These are phyloP conservation scores for Leishmania braziliensis DNA, from an alignment of 208 protist species.

Conservation along the genomic window DNA sequence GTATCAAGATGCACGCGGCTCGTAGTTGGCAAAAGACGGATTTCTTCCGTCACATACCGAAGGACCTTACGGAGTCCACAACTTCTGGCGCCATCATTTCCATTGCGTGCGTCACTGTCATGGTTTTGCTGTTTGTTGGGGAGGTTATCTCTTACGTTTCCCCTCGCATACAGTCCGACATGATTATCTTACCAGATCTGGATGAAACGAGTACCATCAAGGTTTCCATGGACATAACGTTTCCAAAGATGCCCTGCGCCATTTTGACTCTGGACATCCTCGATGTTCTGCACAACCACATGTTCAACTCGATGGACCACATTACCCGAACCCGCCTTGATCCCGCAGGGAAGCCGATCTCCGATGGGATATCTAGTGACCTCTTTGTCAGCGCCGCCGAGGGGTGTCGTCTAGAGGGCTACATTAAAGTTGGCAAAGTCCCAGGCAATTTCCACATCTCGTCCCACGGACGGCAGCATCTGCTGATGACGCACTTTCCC, in stretches of 20 bases:
- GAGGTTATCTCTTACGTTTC: constrained; percentile 47
- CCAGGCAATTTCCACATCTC: constrained; percentile 66
- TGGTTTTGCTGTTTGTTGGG: constrained; percentile 47
- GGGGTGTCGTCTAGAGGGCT: constrained; percentile 42
- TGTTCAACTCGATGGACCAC: constrained; percentile 41
- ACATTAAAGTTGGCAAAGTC: constrained; percentile 50
- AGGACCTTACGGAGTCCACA: constrained; percentile 56
- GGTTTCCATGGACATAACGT: constrained; percentile 43
- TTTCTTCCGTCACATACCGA: constrained; percentile 53
- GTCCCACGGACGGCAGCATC: constrained; percentile 27
- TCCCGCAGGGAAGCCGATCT: constrained; percentile 19
- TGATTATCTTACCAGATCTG: constrained; percentile 37
- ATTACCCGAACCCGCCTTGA: constrained; percentile 34
- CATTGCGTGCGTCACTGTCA: constrained; percentile 41
- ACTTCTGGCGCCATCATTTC: constrained; percentile 55
- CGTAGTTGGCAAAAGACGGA: constrained; percentile 41
- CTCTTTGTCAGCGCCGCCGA: constrained; percentile 29
- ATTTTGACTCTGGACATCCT: constrained; percentile 47
- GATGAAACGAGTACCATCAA: constrained; percentile 33
- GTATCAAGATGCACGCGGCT: constrained; percentile 11
- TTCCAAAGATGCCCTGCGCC: constrained; percentile 46
- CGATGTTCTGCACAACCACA: constrained; percentile 51
- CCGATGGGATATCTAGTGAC: constrained; percentile 9
- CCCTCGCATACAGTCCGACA: constrained; percentile 45
- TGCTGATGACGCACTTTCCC: constrained; percentile 19